Evolutionary conservation across 768 basidiomycete genomes (phyloP), one percentile per base, ranked within the genome.

Genomic region (Boletales sp.): DNA sequence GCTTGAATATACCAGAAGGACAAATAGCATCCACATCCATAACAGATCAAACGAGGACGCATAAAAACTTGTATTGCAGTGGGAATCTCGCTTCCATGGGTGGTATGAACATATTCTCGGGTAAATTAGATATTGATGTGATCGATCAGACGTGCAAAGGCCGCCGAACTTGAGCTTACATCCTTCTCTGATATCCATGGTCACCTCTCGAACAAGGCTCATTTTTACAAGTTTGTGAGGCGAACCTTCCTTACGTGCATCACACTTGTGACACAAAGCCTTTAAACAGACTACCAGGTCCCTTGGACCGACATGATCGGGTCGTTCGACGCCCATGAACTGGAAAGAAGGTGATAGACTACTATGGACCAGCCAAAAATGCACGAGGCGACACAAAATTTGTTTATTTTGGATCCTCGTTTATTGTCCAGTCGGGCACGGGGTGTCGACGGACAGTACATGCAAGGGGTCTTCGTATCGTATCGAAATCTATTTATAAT

Each of bases 171-270:
- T 2, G 54, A 55, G 28, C 54, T 55, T 8, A 19, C 39, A 8
- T 56, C 54, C 5, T 56, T 56, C n/a, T 38, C 37, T 56, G 48
- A 28, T n/a, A n/a, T n/a, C n/a, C n/a, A n/a, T n/a, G n/a, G n/a
- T n/a, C n/a, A n/a, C n/a, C n/a, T n/a, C n/a, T n/a, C n/a, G n/a
- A 56, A 57, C 45, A 56, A 56, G 41, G 48, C 48, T 32, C 55
- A 49, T 14, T 40, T 51, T 40, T 44, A 47, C 34, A 39, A 35
- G 15, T 8, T 56, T 2, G 44, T 36, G 19, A 46, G 32, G 33
- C 7, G 17, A 9, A 18, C 48, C 28, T 46, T 44, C 34, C 48
- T 45, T 43, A 39, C 7, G 48, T 35, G 14, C 19, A 3, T 41
- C 17, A 18, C 37, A 1, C 18, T 17, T 28, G 7, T 5, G 31